Evolutionary conservation across 2,329 filamentous ascomycete species (phyloP), one percentile per base, ranked within the genome.

Genomic region (Penicillium sp.): DNA sequence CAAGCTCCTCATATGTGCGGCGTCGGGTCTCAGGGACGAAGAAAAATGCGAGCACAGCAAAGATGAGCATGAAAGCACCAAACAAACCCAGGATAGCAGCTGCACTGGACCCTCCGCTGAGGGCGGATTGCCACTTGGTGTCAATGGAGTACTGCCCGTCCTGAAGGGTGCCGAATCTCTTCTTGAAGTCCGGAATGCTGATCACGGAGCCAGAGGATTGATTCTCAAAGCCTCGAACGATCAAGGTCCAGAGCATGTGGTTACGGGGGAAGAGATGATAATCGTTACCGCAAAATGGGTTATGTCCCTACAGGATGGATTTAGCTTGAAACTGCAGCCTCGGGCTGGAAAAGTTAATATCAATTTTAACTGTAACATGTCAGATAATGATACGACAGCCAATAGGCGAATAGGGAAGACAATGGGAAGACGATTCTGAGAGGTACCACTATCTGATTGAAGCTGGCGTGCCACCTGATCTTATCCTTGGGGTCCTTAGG

Each of bases 51-150:
- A 50, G 8, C 1, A 37, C 13, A 4, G 35, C 39, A 10, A 39
- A 54, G 2, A 42, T 24, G 1, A 52, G 29, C 50, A 54, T 57
- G 16, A 57, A 54, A 0, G 14, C 52, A 16, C 39, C 46, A 26
- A 42, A 58, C 1, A 74, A 52, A 14, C 49, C 49, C 8, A 52
- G 3, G 7, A 52, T 52, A 3, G 50, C 50, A 29, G 50, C 50
- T 16, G 50, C 50, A 35, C 46, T 52, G 6, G 39, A 31, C 13
- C 50, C 50, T 3, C 50, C 50, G 21, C 39, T 52, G 5, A 52
- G 27, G 13, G 50, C 50, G 1, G 50, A 52, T 26, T 52, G 50
- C 50, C 50, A 52, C 1, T 43, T 31, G 11, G 50, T 52, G 1
- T 27, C 49, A 35, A 51, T 44, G 7, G 44, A 51, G 22, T 51